phyloP scores from a whole-genome alignment of 345 rosid species.

The Aquilaria yunnanensis region DNA sequence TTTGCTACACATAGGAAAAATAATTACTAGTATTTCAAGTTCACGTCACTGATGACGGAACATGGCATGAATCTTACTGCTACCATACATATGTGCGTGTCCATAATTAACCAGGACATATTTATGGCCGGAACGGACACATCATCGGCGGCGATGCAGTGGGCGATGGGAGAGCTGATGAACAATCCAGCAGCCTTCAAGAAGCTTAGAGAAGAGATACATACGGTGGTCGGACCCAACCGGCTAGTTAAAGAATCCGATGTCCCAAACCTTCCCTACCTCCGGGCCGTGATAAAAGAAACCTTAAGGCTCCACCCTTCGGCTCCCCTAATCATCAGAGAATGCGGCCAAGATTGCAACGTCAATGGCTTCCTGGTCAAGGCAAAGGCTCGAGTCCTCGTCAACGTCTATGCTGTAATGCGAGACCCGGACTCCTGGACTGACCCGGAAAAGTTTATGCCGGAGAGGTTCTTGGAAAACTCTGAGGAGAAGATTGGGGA shows the following conservation, averaged over 20 bases:
- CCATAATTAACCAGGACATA: slow-evolving; percentile 19
- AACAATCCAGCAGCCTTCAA: slow-evolving; percentile 26
- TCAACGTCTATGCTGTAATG: slow-evolving; percentile 40
- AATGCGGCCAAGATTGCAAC: slow-evolving; percentile 37
- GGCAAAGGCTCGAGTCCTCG: slow-evolving; percentile 34
- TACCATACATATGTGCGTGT: no score
- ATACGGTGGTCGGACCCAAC: slow-evolving; percentile 19
- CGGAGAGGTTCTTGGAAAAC: slow-evolving; percentile 26
- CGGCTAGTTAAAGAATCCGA: slow-evolving; percentile 39
- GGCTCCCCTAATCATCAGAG: slow-evolving; percentile 43
- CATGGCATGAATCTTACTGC: no score
- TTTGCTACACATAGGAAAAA: no score
- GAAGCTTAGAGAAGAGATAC: slow-evolving; percentile 36
- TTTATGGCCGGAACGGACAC: slow-evolving; percentile 46
- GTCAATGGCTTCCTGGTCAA: slow-evolving; percentile 26
- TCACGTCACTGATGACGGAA: no score
- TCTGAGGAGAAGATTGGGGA: slow-evolving; percentile 30
- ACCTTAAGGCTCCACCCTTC: slow-evolving; percentile 45
- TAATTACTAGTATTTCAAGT: no score
- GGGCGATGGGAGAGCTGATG: slow-evolving; percentile 50
- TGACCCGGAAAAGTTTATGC: slow-evolving; percentile 30
- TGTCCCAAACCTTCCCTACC: slow-evolving; percentile 36
- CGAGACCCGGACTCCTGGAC: slow-evolving; percentile 39
- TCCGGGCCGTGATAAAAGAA: slow-evolving; percentile 34
- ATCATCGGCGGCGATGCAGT: slow-evolving; percentile 38